Evolutionary conservation across 305 asterid species (phyloP).

Genomic region (Lippia alba): DNA sequence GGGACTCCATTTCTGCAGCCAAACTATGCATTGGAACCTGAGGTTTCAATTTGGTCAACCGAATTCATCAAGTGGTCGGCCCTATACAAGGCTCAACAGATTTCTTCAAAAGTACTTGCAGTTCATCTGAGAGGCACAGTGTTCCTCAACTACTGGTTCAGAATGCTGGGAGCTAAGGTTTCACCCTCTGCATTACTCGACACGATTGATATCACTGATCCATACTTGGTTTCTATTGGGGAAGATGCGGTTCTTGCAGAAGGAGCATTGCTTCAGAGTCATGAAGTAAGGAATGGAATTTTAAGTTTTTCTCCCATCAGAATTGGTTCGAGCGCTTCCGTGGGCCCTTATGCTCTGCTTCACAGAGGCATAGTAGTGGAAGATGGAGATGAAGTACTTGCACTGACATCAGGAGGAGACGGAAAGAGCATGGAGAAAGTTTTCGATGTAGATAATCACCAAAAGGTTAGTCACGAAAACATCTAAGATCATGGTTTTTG

Average conservation of each 20-base stretch:
- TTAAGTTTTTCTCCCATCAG: constrained; percentile 53
- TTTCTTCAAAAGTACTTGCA: constrained; percentile 68
- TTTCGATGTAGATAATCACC: constrained; percentile 28
- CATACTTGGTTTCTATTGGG: constrained; percentile 61
- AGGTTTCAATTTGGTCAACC: constrained; percentile 53
- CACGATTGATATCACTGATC: constrained; percentile 69
- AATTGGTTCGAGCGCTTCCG: constrained; percentile 54
- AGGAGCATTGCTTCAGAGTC: constrained; percentile 74
- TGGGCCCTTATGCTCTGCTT: constrained; percentile 71
- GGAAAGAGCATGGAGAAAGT: constrained; percentile 26
- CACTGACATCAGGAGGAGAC: constrained; percentile 41
- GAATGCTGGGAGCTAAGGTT: constrained; percentile 67
- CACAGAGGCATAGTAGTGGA: constrained; percentile 57
- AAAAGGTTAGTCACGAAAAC: constrained; percentile 40
- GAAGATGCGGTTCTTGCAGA: constrained; percentile 67
- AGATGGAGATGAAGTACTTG: constrained; percentile 57
- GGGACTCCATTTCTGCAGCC: constrained; percentile 63
- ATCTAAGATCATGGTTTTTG: not conserved
- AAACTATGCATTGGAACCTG: constrained; percentile 51
- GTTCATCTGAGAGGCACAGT: constrained; percentile 74
- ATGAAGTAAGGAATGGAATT: constrained; percentile 68
- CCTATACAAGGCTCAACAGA: constrained; percentile 66
- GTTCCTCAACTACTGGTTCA: constrained; percentile 66
- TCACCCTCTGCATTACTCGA: constrained; percentile 58
- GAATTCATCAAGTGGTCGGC: constrained; percentile 70